phyloP scores from a whole-genome alignment of 1,139 yeast species.

The Magnusiomyces suaveolens region DNA sequence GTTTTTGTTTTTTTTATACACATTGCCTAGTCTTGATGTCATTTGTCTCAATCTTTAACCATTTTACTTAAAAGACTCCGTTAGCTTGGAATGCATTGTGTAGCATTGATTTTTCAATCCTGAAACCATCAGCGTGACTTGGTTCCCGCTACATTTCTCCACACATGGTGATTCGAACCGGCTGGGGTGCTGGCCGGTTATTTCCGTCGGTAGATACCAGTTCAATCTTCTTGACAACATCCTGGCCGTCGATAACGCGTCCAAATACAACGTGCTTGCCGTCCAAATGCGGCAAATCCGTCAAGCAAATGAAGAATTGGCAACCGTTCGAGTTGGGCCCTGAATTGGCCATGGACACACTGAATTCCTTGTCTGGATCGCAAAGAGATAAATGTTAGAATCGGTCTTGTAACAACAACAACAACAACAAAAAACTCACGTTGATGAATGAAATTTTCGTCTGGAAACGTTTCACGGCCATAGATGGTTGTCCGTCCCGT shows the following conservation, averaged over 20 bases:
- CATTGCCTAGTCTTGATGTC: no score
- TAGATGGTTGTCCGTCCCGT: conserved; percentile 37
- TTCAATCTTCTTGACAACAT: conserved; percentile 62
- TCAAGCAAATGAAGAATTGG: conserved; percentile 34
- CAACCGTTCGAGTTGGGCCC: conserved; percentile 39
- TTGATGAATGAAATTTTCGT: conserved; percentile 60
- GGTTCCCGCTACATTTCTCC: conserved; percentile 11
- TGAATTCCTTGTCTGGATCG: conserved; percentile 35
- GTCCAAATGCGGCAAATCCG: conserved; percentile 28
- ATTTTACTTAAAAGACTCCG: no score
- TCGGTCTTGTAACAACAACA: neutral
- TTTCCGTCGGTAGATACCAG: conserved; percentile 51
- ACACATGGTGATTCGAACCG: conserved; percentile 7
- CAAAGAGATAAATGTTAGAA: conserved; percentile 16
- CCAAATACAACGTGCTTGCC: conserved; percentile 37
- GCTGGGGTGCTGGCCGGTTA: conserved; percentile 45
- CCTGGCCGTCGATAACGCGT: conserved; percentile 42
- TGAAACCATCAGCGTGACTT: no score
- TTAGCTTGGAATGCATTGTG: no score
- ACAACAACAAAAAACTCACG: conserved; percentile 40
- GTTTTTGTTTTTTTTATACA: no score
- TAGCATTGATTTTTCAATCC: no score
- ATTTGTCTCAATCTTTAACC: no score
- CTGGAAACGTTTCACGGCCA: conserved; percentile 66
- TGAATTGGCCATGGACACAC: conserved; percentile 39